Base-by-base conservation (phyloP, 257 asterid genomes). In the Solanum chilense region DNA sequence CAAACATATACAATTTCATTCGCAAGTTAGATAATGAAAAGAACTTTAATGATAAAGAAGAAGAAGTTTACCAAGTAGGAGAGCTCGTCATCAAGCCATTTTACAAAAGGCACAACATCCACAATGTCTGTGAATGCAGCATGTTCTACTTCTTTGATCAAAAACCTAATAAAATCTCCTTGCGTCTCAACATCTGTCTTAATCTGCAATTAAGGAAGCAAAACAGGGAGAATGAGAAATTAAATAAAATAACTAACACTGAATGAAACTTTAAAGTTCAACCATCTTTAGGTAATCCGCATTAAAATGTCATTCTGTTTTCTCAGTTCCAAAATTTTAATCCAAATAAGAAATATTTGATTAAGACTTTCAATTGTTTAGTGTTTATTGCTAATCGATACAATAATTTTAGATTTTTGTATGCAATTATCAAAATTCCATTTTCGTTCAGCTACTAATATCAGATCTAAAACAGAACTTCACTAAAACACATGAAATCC, bases 21-120 rank as follows among this genome's bases (percentile, higher is more conserved):
- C 5, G 10, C 3, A 47, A 5, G 18, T 4, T 16, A 47, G 42
- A 29, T 49, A 80, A 16, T 18, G 20, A 80, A 18, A 49, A 0
- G 9, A 47, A 73, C 1, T 23, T 42, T 25, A 10, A 25, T 35
- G 8, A 29, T 8, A 27, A 71, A 14, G 1, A 27, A 16, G 23
- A 25, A 86, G 45, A 35, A 6, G 60, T 41, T 25, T 92, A 97
- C 99, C 98, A 97, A 88, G 91, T 90, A 93, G 33, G 98, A 96
- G 69, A 97, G 99, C 89, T 97, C 99, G 84, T 97, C 99, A 71
- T 97, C 99, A 29, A 97, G 99, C 99, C 99, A 97, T 90, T 97
- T 97, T 11, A 97, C 99, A 83, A 97, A 97, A 60, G 97, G 94
- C 41, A 96, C 94, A 68, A 97, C 98, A 90, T 97, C 99, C 85